Conservation (phyloP, 2,329 filamentous ascomycete species). For the Leptoxyphium fumago region DNA sequence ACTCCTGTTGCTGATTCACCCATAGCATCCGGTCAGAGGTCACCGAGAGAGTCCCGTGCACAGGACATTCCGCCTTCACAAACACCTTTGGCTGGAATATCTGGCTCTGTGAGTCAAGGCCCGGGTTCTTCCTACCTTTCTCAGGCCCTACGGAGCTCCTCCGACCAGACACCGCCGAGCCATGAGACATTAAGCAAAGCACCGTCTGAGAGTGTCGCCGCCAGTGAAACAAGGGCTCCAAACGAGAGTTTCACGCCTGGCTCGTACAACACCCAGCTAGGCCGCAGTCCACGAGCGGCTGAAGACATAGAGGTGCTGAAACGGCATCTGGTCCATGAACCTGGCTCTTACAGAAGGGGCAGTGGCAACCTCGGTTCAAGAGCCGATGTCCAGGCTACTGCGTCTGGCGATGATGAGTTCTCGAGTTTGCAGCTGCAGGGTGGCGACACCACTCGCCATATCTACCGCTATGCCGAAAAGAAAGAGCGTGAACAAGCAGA, state of each 20-base stretch:
- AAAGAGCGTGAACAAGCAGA: slow-evolving; percentile 69
- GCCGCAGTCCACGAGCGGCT: slow-evolving; percentile 43
- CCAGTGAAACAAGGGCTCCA: slow-evolving; percentile 48
- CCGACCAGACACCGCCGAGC: slow-evolving; percentile 54
- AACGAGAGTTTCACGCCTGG: slow-evolving; percentile 77
- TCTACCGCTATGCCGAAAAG: slow-evolving; percentile 94
- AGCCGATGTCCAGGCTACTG: slow-evolving; percentile 13
- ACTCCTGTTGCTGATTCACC: slow-evolving; percentile 14
- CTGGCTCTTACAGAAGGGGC: slow-evolving; percentile 13
- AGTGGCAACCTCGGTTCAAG: slow-evolving; percentile 12
- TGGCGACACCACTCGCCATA: slow-evolving; percentile 83
- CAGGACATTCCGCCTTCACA: slow-evolving; percentile 18
- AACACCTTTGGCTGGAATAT: slow-evolving; percentile 48
- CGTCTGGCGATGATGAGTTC: slow-evolving; percentile 61
- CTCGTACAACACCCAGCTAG: slow-evolving; percentile 30
- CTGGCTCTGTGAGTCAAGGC: slow-evolving; percentile 44
- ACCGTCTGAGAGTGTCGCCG: slow-evolving; percentile 27
- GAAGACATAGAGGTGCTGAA: slow-evolving; percentile 88
- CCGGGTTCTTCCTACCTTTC: slow-evolving; percentile 80
- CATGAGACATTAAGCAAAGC: slow-evolving; percentile 46
- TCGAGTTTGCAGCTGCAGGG: slow-evolving; percentile 87
- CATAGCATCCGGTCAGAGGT: slow-evolving; percentile 2
- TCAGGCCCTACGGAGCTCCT: slow-evolving; percentile 64
- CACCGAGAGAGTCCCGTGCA: slow-evolving; percentile 4
- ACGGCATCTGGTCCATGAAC: slow-evolving; percentile 57